A percentile compares a stretch with the other conserved stretches of the same genome.
Conservation (phyloP, 257 asterid genomes). For the Solanum microdontum region DNA sequence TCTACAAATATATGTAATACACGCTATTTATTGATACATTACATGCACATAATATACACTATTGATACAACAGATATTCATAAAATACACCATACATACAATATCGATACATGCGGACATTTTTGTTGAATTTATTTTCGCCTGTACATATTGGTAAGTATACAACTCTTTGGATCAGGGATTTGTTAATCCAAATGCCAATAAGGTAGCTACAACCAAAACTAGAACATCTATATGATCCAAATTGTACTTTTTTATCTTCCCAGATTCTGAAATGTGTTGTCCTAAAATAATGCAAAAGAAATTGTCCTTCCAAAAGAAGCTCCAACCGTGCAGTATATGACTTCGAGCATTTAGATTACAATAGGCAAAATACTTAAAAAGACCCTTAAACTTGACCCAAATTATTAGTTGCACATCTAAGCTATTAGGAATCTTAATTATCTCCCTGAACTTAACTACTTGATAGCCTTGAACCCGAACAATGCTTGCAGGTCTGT, state of each 20-base stretch:
- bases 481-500: neutral
- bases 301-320: neutral
- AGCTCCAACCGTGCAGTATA: neutral
- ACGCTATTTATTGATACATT: neutral
- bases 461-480: neutral
- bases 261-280: neutral
- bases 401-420: neutral
- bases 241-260: neutral
- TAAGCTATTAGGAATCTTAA: neutral
- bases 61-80: no score
- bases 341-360: neutral
- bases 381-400: neutral
- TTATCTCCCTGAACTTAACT: neutral
- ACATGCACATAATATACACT: neutral
- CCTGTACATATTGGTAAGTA: neutral
- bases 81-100: neutral
- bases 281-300: neutral
- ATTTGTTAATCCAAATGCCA: neutral
- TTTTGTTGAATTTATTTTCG: neutral
- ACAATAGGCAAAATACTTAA: neutral
- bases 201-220: neutral
- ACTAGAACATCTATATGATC: neutral
- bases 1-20: no score
- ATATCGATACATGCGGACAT: neutral
- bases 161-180: neutral